Conservation (phyloP, 2,329 filamentous ascomycete genomes). For the Monilinia vaccinii-corymbosi region DNA sequence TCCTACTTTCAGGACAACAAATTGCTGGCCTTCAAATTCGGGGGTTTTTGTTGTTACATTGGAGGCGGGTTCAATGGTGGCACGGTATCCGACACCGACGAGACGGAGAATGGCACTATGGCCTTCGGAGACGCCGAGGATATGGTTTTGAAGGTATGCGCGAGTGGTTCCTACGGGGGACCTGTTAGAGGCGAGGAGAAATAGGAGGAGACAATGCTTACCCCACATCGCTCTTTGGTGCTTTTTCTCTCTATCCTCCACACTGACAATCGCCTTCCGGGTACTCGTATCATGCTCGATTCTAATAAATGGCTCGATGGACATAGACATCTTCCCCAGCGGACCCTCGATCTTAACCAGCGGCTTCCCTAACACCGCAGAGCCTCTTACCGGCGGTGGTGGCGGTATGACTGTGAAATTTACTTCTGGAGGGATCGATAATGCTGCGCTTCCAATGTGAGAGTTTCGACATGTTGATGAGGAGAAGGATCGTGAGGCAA, state of each 20-base stretch:
- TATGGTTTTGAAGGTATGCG: conserved; percentile 81
- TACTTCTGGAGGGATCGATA: conserved; percentile 78
- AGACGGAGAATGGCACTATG: conserved; percentile 88
- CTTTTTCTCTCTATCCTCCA: conserved; percentile 59
- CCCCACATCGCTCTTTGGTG: conserved; percentile 96
- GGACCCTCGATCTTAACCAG: conserved; percentile 73
- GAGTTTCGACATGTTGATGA: conserved; percentile 58
- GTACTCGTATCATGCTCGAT: conserved; percentile 57
- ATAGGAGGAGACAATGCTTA: conserved; percentile 31
- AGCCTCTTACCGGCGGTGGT: conserved; percentile 15
- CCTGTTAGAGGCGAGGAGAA: neutral
- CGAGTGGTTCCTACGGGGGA: conserved; percentile 65
- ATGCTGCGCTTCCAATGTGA: conserved; percentile 75
- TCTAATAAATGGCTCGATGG: conserved; percentile 69
- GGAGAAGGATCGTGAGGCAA: conserved; percentile 54
- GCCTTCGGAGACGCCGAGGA: conserved; percentile 90
- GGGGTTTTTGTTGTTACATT: conserved; percentile 52
- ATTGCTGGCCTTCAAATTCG: conserved; percentile 73
- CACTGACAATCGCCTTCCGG: conserved; percentile 56
- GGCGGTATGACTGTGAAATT: conserved; percentile 63
- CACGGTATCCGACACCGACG: conserved; percentile 92
- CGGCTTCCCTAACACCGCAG: conserved; percentile 43
- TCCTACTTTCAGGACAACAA: conserved; percentile 88
- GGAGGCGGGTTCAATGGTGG: conserved; percentile 63
- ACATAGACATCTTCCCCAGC: conserved; percentile 65